These are phyloP conservation scores for Wickerhamiella kazuoi DNA, from an alignment of 805 yeast genomes.

Conservation along the genomic window DNA sequence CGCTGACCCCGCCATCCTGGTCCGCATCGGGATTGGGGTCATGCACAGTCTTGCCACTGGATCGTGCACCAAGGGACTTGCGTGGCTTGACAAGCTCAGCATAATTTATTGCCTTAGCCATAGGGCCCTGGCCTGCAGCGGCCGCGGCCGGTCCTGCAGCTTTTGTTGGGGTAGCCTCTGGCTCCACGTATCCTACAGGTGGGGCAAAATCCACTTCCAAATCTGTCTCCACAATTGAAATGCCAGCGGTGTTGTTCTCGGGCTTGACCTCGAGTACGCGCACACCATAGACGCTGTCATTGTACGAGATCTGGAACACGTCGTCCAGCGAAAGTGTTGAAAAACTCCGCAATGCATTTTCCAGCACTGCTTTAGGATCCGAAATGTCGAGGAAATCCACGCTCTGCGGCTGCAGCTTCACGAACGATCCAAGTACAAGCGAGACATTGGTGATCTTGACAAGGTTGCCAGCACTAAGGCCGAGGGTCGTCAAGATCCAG, in stretches of 20 bases:
- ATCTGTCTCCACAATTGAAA: slow-evolving; percentile 94
- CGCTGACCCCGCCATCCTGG: slow-evolving; percentile 8
- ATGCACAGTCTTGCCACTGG: slow-evolving; percentile 11
- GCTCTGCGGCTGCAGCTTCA: slow-evolving; percentile 88
- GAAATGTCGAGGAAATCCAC: slow-evolving; percentile 82
- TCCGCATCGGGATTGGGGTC: background rate
- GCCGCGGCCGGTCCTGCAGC: slow-evolving; percentile 2
- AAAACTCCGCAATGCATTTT: slow-evolving; percentile 76
- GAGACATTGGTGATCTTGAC: slow-evolving; percentile 55
- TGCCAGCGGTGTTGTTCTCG: slow-evolving; percentile 41
- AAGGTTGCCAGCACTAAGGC: slow-evolving; percentile 61
- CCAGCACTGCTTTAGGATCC: slow-evolving; percentile 93
- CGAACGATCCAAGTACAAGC: slow-evolving; percentile 72
- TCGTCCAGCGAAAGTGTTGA: slow-evolving; percentile 76
- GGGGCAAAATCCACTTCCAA: slow-evolving; percentile 96
- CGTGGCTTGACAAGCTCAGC: slow-evolving; percentile 31
- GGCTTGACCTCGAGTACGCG: slow-evolving; percentile 81
- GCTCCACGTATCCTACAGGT: slow-evolving; percentile 95
- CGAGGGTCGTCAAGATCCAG: slow-evolving; percentile 83
- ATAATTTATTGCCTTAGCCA: slow-evolving; percentile 61
- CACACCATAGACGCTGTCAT: slow-evolving; percentile 58
- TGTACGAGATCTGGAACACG: slow-evolving; percentile 68
- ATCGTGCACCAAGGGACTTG: slow-evolving; percentile 5
- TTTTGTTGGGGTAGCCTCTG: slow-evolving; percentile 28
- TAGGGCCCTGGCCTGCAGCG: slow-evolving; percentile 30